These are phyloP conservation scores for Hymenoscyphus repandus DNA, from an alignment of 2,329 filamentous ascomycete species.

Conservation along the genomic window DNA sequence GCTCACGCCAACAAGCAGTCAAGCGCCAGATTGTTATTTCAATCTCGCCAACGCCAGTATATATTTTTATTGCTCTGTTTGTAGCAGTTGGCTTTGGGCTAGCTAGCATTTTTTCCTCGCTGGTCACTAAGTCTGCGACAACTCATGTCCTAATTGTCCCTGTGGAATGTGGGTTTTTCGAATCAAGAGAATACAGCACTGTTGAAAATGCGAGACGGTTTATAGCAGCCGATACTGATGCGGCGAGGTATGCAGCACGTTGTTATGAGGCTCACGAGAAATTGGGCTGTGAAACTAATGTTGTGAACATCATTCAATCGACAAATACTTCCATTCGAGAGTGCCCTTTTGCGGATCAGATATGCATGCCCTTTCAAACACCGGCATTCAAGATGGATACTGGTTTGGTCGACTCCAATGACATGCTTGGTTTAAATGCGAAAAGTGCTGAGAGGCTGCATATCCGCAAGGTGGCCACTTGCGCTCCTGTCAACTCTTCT, in stretches of 20 bases:
- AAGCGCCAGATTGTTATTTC: background rate
- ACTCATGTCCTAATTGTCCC: background rate
- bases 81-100: background rate
- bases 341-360: background rate
- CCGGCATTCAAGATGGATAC: background rate
- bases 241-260: background rate
- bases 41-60: background rate
- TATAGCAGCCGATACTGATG: background rate
- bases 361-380: background rate
- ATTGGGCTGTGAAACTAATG: background rate
- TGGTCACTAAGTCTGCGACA: background rate
- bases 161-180: background rate
- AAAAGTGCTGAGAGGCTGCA: background rate
- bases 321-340: background rate
- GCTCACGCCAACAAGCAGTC: background rate
- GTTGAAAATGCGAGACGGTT: background rate
- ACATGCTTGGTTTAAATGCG: background rate
- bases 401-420: background rate
- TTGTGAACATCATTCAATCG: background rate
- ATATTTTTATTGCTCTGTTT: background rate
- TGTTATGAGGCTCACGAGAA: background rate
- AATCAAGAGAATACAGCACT: background rate
- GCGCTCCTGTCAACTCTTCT: background rate
- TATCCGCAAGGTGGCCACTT: conserved; percentile 1
- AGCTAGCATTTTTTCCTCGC: background rate